These are phyloP conservation scores for Euphorbia corollata DNA, from an alignment of 441 rosid genomes.

Conservation along the genomic window DNA sequence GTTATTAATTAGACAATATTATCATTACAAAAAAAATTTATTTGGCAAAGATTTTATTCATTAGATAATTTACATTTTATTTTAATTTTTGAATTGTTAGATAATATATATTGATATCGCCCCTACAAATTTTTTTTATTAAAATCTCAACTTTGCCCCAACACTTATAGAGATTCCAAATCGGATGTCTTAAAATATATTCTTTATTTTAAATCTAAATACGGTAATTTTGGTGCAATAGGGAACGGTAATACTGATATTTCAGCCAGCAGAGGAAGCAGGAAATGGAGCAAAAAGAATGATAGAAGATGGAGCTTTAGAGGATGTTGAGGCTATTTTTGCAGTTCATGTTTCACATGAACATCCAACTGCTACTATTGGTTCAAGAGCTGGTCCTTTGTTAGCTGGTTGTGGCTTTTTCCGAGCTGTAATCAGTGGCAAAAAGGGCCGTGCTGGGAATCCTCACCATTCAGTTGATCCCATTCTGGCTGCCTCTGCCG, in stretches of 20 bases:
- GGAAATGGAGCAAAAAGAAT: constrained; percentile 78
- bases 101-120: too few relatives aligned
- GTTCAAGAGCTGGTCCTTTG: constrained; percentile 70
- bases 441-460: constrained; percentile 90
- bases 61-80: too few relatives aligned
- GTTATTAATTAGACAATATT: too few relatives aligned
- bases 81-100: too few relatives aligned
- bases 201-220: too few relatives aligned
- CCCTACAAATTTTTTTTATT: too few relatives aligned
- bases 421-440: constrained; percentile 76
- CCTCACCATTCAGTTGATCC: constrained; percentile 90
- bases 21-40: too few relatives aligned
- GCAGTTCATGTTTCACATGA: constrained; percentile 51
- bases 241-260: constrained; percentile 85
- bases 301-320: constrained; percentile 52
- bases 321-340: constrained; percentile 74
- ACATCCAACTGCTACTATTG: constrained; percentile 33
- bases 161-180: too few relatives aligned
- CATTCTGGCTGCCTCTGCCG: constrained; percentile 84
- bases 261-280: constrained; percentile 98
- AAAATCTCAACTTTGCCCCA: too few relatives aligned
- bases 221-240: constrained; percentile 16
- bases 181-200: too few relatives aligned
- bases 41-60: too few relatives aligned
- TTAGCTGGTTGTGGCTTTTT: constrained; percentile 91